A percentile compares a stretch with the other conserved stretches of the same genome.
Conservation (phyloP, 2,329 filamentous ascomycete genomes). For the Colletotrichum plurivorum region DNA sequence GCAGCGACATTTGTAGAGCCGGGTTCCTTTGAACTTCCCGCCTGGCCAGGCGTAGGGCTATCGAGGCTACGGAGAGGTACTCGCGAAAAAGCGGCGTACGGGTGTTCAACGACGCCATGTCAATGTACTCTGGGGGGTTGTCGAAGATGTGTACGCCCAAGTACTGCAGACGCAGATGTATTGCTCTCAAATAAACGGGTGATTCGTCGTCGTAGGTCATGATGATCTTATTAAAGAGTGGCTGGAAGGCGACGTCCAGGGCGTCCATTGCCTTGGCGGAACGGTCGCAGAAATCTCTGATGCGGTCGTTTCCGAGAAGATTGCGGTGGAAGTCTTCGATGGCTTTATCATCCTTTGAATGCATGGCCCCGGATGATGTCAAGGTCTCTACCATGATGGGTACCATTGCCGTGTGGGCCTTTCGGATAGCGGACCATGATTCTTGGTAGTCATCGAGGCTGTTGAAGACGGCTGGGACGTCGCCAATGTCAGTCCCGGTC, state of each 20-base stretch:
- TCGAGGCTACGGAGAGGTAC: slow-evolving; percentile 49
- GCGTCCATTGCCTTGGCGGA: slow-evolving; percentile 32
- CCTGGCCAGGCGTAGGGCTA: slow-evolving; percentile 44
- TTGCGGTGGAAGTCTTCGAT: slow-evolving; percentile 39
- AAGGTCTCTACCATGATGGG: slow-evolving; percentile 43
- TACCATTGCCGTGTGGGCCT: slow-evolving; percentile 39
- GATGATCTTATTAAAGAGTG: slow-evolving; percentile 50
- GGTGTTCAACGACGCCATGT: slow-evolving; percentile 41
- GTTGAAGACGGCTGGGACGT: slow-evolving; percentile 42
- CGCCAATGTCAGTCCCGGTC: slow-evolving; percentile 20
- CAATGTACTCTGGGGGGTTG: slow-evolving; percentile 45
- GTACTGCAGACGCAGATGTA: slow-evolving; percentile 51
- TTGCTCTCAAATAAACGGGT: slow-evolving; percentile 47
- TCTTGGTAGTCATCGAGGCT: slow-evolving; percentile 46
- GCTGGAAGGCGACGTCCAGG: slow-evolving; percentile 49
- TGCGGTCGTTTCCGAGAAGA: slow-evolving; percentile 40
- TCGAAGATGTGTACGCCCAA: slow-evolving; percentile 48
- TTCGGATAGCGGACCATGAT: slow-evolving; percentile 40
- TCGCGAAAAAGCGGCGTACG: slow-evolving; percentile 50
- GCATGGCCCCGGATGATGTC: slow-evolving; percentile 28
- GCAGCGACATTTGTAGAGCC: slow-evolving; percentile 47
- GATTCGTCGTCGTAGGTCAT: slow-evolving; percentile 44
- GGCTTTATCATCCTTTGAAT: slow-evolving; percentile 27
- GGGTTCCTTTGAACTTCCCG: slow-evolving; percentile 39
- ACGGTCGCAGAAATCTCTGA: slow-evolving; percentile 40